A percentile compares a stretch with the other conserved stretches of the same genome.
Evolutionary conservation across 441 rosid species (phyloP).

Genomic region (Adansonia rubrostipa): DNA sequence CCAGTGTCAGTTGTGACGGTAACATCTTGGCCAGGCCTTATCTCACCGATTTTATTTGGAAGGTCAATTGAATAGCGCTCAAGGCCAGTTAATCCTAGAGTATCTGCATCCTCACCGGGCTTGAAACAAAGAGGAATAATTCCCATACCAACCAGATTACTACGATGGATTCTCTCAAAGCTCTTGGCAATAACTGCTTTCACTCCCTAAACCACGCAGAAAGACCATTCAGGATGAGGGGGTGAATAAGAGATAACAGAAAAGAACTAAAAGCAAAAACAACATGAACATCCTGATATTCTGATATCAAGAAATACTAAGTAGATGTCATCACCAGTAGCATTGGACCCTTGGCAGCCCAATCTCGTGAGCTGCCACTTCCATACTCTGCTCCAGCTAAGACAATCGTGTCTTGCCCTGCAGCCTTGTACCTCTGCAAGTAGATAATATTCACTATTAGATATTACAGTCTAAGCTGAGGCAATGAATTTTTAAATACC

Average conservation of each 20-base stretch:
- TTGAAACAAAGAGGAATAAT: conserved; percentile 63
- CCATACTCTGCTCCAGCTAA: conserved; percentile 72
- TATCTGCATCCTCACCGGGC: conserved; percentile 55
- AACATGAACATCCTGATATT: neutral
- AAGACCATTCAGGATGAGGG: neutral
- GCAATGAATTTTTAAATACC: neutral
- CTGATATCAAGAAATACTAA: neutral
- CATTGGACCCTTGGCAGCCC: conserved; percentile 78
- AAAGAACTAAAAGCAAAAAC: neutral
- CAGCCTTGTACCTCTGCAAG: conserved; percentile 56
- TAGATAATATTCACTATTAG: neutral
- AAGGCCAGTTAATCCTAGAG: conserved; percentile 52
- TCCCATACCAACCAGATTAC: conserved; percentile 64
- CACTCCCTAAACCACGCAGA: conserved; percentile 46
- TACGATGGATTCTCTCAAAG: conserved; percentile 63
- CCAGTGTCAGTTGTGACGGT: conserved; percentile 49
- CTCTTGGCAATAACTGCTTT: conserved; percentile 48
- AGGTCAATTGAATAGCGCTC: conserved; percentile 63
- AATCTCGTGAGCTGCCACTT: conserved; percentile 69
- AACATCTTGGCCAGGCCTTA: conserved; percentile 60
- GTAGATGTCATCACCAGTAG: conserved; percentile 46
- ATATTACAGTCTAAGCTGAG: neutral
- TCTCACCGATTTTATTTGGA: conserved; percentile 49
- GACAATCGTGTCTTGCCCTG: conserved; percentile 56
- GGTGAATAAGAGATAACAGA: neutral